These are phyloP conservation scores for Hibiscus tridactylites DNA, from an alignment of 345 rosid genomes.

Conservation along the genomic window DNA sequence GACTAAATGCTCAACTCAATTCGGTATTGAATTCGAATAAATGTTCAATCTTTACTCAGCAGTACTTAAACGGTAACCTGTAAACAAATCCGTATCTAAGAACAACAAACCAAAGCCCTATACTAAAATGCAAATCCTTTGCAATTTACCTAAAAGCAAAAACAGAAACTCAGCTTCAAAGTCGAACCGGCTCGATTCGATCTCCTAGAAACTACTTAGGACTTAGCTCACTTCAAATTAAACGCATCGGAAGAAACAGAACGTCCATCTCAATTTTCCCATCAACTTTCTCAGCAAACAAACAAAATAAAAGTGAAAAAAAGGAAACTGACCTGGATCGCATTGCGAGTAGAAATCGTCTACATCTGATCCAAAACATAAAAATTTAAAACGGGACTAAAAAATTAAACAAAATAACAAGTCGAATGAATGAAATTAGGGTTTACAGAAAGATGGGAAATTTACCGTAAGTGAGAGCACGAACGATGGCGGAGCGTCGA, in stretches of 20 bases:
- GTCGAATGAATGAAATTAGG: background rate
- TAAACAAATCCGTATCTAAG: background rate
- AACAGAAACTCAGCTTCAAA: background rate
- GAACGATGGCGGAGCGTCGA: constrained; percentile 78
- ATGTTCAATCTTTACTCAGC: background rate
- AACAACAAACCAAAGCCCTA: background rate
- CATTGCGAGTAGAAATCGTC: constrained; percentile 87
- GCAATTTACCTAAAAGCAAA: too few species aligned
- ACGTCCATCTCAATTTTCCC: background rate
- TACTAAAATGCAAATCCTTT: too few species aligned
- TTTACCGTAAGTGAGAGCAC: constrained; percentile 83
- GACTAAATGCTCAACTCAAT: background rate
- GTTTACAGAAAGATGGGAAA: constrained; percentile 2
- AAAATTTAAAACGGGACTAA: background rate
- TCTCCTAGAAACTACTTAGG: background rate
- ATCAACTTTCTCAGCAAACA: constrained; percentile 5
- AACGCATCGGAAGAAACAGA: background rate
- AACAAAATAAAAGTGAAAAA: background rate
- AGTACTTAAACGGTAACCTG: background rate
- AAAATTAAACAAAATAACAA: background rate
- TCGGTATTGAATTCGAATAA: background rate
- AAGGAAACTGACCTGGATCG: constrained; percentile 71
- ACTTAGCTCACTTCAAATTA: background rate
- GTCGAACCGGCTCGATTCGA: background rate
- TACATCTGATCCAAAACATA: constrained; percentile 49